phyloP scores from a whole-genome alignment of 345 rosid species.

The Fremontodendron californicum region DNA sequence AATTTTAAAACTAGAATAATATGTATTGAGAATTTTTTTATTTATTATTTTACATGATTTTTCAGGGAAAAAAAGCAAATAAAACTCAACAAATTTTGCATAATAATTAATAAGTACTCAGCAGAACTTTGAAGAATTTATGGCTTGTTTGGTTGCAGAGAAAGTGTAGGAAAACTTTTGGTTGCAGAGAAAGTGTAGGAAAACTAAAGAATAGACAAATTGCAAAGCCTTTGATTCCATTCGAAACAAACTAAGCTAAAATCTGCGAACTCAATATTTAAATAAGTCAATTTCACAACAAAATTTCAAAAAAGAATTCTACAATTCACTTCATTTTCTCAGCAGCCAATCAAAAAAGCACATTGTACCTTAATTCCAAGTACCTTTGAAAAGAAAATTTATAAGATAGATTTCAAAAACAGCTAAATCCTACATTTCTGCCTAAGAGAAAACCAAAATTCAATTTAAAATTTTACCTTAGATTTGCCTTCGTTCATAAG shows the following conservation, averaged over 20 bases:
- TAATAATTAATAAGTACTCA: too few relatives aligned
- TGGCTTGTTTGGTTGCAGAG: not conserved
- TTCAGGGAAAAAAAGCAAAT: not conserved
- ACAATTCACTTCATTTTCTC: constrained; percentile 5
- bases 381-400: not conserved
- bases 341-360: constrained; percentile 19
- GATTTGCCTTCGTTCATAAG: too few relatives aligned
- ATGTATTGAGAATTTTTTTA: not conserved
- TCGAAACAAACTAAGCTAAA: not conserved
- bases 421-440: not conserved
- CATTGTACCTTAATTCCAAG: too few relatives aligned
- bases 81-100: too few relatives aligned
- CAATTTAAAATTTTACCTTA: constrained; percentile 36
- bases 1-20: not conserved
- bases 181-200: not conserved
- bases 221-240: not conserved
- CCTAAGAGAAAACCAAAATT: not conserved
- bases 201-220: not conserved
- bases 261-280: not conserved
- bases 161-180: too few relatives aligned
- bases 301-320: not conserved
- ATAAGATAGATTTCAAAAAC: not conserved
- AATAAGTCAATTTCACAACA: not conserved
- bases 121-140: too few relatives aligned
- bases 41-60: not conserved